A percentile compares a stretch with the other conserved stretches of the same genome.
Conservation (phyloP, 2,329 filamentous ascomycete genomes). For the Penicillium oxalicum region DNA sequence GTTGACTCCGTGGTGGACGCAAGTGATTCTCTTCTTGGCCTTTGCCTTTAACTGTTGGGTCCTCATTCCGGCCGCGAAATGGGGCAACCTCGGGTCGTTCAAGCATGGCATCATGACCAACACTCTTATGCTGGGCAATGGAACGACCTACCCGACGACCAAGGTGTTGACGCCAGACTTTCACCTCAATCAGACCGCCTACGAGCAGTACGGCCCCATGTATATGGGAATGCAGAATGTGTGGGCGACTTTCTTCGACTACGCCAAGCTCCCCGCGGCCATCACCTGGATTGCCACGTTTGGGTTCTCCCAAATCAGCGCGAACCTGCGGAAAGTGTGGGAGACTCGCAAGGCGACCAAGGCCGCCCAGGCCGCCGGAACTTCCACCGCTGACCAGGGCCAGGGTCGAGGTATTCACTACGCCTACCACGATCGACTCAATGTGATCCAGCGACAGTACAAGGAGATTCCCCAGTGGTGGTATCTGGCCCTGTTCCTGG, state of each 20-base stretch:
- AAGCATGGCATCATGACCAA: slow-evolving; percentile 55
- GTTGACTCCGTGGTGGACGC: slow-evolving; percentile 55
- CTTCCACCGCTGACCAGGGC: slow-evolving; percentile 9
- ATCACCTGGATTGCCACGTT: slow-evolving; percentile 56
- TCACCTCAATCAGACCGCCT: slow-evolving; percentile 47
- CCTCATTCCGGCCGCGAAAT: slow-evolving; percentile 54
- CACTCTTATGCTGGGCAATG: slow-evolving; percentile 47
- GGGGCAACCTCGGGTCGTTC: slow-evolving; percentile 49
- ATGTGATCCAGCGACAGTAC: slow-evolving; percentile 53
- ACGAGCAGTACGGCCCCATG: slow-evolving; percentile 47
- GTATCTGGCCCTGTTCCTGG: slow-evolving; percentile 49
- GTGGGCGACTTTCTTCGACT: slow-evolving; percentile 57
- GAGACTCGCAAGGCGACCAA: slow-evolving; percentile 30
- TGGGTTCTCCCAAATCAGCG: slow-evolving; percentile 45
- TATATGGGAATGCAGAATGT: slow-evolving; percentile 54
- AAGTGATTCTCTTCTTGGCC: slow-evolving; percentile 52
- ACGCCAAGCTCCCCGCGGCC: slow-evolving; percentile 54
- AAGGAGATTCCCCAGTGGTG: slow-evolving; percentile 56
- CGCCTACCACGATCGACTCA: slow-evolving; percentile 55
- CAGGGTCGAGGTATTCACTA: slow-evolving; percentile 41
- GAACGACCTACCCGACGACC: slow-evolving; percentile 42
- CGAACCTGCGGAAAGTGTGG: slow-evolving; percentile 42
- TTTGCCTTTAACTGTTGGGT: slow-evolving; percentile 55
- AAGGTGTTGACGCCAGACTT: slow-evolving; percentile 40
- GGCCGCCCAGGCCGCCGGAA: slow-evolving; percentile 16